phyloP scores from a whole-genome alignment of 139 green algal genomes.

The Dunaliella sp. region DNA sequence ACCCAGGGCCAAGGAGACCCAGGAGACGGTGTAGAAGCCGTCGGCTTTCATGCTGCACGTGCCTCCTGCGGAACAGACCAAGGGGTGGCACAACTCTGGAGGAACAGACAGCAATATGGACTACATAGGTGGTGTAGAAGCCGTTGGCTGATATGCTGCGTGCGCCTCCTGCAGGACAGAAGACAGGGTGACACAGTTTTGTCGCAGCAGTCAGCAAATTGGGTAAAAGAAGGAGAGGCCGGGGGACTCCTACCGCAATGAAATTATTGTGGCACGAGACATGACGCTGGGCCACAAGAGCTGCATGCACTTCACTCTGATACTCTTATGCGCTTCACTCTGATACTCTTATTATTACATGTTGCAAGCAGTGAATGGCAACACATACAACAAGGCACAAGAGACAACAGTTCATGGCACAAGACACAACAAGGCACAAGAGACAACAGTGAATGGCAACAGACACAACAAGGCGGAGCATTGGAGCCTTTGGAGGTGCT shows the following conservation, averaged over 20 bases:
- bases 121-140: constrained; percentile 59
- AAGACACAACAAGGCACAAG: too few species aligned
- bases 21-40: constrained; percentile 70
- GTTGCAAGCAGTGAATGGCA: too few species aligned
- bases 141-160: constrained; percentile 59
- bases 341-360: too few species aligned
- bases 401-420: too few species aligned
- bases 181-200: background rate
- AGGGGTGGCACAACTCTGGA: background rate
- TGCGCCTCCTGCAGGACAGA: constrained; percentile 24
- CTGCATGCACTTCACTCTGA: too few species aligned
- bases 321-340: too few species aligned
- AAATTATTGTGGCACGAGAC: too few species aligned
- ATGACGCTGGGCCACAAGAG: too few species aligned
- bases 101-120: constrained; percentile 21
- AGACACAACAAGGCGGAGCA: too few species aligned
- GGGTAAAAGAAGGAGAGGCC: background rate
- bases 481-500: too few species aligned
- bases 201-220: constrained; percentile 19
- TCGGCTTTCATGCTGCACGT: constrained; percentile 50
- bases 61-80: constrained; percentile 26
- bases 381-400: too few species aligned
- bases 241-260: background rate
- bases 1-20: constrained; percentile 39
- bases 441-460: too few species aligned